Conservation (phyloP, 2,329 filamentous ascomycete genomes). For the Fusarium multiceps region DNA sequence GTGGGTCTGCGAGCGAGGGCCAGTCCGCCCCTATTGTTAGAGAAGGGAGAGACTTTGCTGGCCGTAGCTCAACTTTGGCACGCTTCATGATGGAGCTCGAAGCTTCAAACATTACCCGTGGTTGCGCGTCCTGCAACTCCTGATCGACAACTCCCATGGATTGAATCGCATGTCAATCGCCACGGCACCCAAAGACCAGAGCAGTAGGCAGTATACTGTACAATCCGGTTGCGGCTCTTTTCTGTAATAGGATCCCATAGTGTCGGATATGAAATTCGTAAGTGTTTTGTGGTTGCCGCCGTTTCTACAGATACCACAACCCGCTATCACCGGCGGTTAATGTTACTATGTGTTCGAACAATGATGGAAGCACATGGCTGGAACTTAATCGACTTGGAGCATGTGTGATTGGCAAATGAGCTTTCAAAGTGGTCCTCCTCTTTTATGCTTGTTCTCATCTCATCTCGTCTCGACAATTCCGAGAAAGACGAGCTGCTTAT, state of each 20-base stretch:
- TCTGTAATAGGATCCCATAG: conserved; percentile 14
- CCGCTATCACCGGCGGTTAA: background rate
- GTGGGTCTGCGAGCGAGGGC: conserved; percentile 37
- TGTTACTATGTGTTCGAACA: background rate
- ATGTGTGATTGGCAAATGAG: conserved; percentile 35
- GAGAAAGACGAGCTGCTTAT: conserved; percentile 4
- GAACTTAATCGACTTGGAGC: conserved; percentile 20
- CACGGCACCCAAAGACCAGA: background rate
- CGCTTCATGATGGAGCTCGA: conserved; percentile 22
- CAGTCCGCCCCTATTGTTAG: conserved; percentile 39
- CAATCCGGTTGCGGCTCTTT: conserved; percentile 15
- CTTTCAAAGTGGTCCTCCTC: conserved; percentile 27
- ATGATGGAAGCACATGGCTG: conserved; percentile 7
- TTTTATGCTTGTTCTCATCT: conserved; percentile 25
- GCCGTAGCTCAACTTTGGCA: conserved; percentile 11
- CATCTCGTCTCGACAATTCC: conserved; percentile 24
- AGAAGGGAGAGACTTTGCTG: conserved; percentile 36
- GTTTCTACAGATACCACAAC: background rate
- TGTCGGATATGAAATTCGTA: conserved; percentile 23
- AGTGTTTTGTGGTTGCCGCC: conserved; percentile 20
- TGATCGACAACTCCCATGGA: conserved; percentile 30
- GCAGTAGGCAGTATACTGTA: background rate
- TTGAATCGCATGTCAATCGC: conserved; percentile 24
- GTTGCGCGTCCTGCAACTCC: conserved; percentile 46
- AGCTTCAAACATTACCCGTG: conserved; percentile 19